Conservation (phyloP, 257 asterid genomes). For the Plantago major region DNA sequence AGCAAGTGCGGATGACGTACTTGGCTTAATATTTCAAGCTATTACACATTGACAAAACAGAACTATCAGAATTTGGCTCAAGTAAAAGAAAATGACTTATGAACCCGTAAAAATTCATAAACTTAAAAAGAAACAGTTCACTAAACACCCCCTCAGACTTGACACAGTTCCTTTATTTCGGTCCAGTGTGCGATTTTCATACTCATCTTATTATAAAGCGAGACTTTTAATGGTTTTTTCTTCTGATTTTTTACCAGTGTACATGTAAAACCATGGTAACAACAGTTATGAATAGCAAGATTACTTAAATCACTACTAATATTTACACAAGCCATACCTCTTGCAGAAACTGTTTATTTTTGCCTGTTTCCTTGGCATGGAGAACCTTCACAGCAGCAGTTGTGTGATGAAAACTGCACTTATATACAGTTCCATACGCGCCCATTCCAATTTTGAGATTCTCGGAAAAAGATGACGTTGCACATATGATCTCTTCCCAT, state of each 20-base stretch:
- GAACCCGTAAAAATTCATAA: background rate
- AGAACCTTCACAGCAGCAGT: constrained; percentile 84
- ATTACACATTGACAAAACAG: constrained; percentile 22
- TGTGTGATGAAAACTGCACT: constrained; percentile 75
- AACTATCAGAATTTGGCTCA: background rate
- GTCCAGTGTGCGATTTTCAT: too few species aligned
- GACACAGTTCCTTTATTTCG: too few species aligned
- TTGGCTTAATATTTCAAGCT: constrained; percentile 76
- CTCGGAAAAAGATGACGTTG: constrained; percentile 68
- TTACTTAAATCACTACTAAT: too few species aligned
- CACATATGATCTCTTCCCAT: constrained; percentile 76
- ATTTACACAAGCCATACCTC: constrained; percentile 44
- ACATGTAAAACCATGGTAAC: too few species aligned
- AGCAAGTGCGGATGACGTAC: constrained; percentile 84
- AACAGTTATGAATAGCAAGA: too few species aligned
- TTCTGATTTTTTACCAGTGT: too few species aligned
- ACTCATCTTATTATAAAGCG: too few species aligned
- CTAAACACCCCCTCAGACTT: too few species aligned
- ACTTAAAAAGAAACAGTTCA: background rate
- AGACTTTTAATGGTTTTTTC: too few species aligned
- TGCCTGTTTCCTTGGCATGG: constrained; percentile 47
- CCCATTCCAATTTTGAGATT: constrained; percentile 80
- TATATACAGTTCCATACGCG: constrained; percentile 78
- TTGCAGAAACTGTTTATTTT: constrained; percentile 68
- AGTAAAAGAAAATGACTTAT: too few species aligned